Evolutionary conservation across 495 filamentous ascomycete genomes (phyloP), one percentile per base, ranked within the genome.

Genomic region (Collariella sp.): DNA sequence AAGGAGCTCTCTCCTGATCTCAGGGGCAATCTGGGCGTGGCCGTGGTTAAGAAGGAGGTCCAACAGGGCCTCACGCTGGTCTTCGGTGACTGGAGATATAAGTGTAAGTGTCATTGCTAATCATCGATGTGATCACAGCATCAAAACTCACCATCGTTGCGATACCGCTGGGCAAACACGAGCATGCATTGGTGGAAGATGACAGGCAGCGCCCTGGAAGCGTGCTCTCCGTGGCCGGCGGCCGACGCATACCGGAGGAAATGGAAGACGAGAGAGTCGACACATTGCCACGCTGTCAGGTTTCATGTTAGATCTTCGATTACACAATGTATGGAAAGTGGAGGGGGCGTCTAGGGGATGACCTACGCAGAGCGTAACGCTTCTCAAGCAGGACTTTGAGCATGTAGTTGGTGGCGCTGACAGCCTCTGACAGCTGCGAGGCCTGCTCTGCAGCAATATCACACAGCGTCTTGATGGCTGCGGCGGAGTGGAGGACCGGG

Each of bases 261-360:
- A 70, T 97, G 91, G 72, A 96, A 97, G 15, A 97, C 94, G 6
- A 97, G 75, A 20, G 89, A 84, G 61, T 98, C 93, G 18, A 98
- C 83, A 22, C 94, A 91, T 68, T 95, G 90, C 73, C 86, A 95
- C 23, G 69, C 57, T 62, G 52, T 61, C 29, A 24, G 34, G 15
- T 16, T n/a, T 20, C 50, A 35, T 31, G 40, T 47, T 54, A 54
- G 41, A 18, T 31, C 35, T 45, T 54, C 50, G 41, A 18, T 43
- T 40, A 24, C 19, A 38, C 2, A 13, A 22, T n/a, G 2, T 3
- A 19, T 11, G 18, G 13, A 1, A 19, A 18, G 2, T 0, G 9
- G 20, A 7, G 10, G 13, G 3, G 7, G n/a, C 2, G 5, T 0
- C 18, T 16, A 19, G 20, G 15, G n/a, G 33, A 29, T 6, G 20